A percentile compares a stretch with the other conserved stretches of the same genome.
Conservation (phyloP, 202 grass and related monocot genomes). For the Bolboschoenoplectus hybrid region DNA sequence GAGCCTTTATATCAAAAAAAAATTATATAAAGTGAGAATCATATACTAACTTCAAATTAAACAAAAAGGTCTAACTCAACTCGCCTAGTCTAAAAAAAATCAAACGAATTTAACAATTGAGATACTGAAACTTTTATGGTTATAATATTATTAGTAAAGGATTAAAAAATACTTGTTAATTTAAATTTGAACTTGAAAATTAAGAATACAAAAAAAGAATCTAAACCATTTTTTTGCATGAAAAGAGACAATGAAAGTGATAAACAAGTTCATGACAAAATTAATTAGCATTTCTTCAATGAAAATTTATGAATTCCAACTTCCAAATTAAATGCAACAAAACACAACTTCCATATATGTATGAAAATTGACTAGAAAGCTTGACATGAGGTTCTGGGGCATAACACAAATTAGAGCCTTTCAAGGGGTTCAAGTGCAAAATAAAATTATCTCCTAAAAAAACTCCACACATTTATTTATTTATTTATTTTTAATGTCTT, state of each 20-base stretch:
- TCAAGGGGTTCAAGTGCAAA: conserved; percentile 7
- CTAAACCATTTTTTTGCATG: neutral
- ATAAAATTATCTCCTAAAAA: neutral
- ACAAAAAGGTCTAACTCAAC: neutral
- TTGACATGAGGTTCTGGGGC: neutral
- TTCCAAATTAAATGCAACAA: neutral
- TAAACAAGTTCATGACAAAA: neutral
- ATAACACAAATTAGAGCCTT: neutral
- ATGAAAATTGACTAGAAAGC: neutral
- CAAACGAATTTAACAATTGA: neutral
- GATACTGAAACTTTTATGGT: neutral
- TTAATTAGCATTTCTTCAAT: neutral
- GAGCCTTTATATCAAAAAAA: too few relatives aligned
- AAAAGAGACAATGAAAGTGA: neutral
- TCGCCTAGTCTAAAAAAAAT: neutral
- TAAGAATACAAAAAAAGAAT: neutral
- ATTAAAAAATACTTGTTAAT: neutral
- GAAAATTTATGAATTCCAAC: neutral
- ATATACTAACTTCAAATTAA: neutral
- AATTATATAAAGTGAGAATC: neutral
- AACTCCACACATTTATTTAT: neutral
- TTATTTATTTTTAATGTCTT: neutral
- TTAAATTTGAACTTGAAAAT: neutral
- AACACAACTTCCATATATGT: neutral
- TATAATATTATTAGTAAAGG: neutral